Base-by-base conservation (phyloP, 768 basidiomycete species). In the Brasilioporus rufonigricans region DNA sequence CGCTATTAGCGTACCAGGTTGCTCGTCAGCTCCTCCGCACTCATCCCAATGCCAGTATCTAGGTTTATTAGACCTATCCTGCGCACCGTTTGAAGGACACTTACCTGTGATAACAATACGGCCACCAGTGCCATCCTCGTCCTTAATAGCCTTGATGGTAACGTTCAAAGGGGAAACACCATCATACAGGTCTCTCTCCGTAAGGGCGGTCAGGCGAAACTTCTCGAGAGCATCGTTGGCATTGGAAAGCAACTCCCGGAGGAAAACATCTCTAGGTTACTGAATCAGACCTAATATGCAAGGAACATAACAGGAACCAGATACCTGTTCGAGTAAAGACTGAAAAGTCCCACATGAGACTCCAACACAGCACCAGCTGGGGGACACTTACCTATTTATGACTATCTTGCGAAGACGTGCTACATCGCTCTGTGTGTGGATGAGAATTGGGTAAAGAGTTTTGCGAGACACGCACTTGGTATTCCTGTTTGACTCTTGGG, bases 31-130 rank as follows among this genome's bases (percentile, higher is more conserved):
- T 98, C 95, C 36, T 94, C 90, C 50, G 87, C 82, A n/a, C 82
- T 86, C 97, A 98, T 98, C 31, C 97, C 97, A 66, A 98, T 93
- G 57, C 97, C 97, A 29, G 91, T 93, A 66, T 99, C 96, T 91
- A 62, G 26, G 40, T 38, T 24, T 6, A 50, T 54, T 13, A 60
- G 57, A 50, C 35, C 46, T 44, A 39, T 26, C n/a, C 38, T 44
- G 19, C 36, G 48, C 2, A 44, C 18, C 18, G 21, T n/a, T 32
- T 12, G 14, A 56, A 18, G 18, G n/a, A 44, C 16, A 53, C 78
- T 24, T 64, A 87, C 89, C 90, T 52, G 85, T 74, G 49, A 96
- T 89, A 55, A 93, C 72, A 29, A 96, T 74, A 44, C 84, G 79
- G 6, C 91, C 93, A 18, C 83, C 79, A 27, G 77, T 75, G 8